A percentile compares a stretch with the other conserved stretches of the same genome.
These are phyloP conservation scores for Boletus barrowsii DNA, from an alignment of 768 basidiomycete species.

Conservation along the genomic window DNA sequence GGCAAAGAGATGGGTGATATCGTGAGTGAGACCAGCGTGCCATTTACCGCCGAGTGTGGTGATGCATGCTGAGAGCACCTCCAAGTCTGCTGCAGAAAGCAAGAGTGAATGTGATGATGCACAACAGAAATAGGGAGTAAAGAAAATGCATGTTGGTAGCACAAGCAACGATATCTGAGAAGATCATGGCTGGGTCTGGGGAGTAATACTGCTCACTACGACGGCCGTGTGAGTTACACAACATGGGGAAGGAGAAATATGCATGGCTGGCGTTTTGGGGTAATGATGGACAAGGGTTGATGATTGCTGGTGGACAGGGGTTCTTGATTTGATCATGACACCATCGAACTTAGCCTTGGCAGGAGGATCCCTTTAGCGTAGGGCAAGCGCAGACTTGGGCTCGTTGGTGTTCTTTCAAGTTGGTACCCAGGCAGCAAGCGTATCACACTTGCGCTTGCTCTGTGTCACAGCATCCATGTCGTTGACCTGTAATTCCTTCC, in stretches of 20 bases:
- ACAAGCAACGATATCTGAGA: slow-evolving; percentile 79
- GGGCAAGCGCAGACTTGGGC: too few species aligned
- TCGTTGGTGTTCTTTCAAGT: too few species aligned
- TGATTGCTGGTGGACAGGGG: too few species aligned
- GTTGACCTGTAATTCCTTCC: too few species aligned
- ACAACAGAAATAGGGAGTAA: not conserved
- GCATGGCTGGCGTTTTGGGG: too few species aligned
- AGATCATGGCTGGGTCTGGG: slow-evolving; percentile 71
- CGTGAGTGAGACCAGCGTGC: slow-evolving; percentile 70
- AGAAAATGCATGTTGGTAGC: slow-evolving; percentile 53
- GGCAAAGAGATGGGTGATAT: slow-evolving; percentile 86
- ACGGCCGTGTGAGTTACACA: not conserved
- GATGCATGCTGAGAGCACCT: slow-evolving; percentile 71
- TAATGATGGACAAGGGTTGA: too few species aligned
- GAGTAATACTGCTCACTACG: slow-evolving; percentile 62
- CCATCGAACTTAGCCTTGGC: too few species aligned
- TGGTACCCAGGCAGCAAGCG: too few species aligned
- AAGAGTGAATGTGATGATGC: slow-evolving; percentile 20
- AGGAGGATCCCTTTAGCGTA: too few species aligned
- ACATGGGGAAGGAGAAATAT: slow-evolving; percentile 25
- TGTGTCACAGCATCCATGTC: too few species aligned
- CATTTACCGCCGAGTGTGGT: slow-evolving; percentile 79
- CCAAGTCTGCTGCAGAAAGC: slow-evolving; percentile 63
- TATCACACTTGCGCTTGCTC: too few species aligned
- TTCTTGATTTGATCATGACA: too few species aligned